Evolutionary conservation across 2,329 filamentous ascomycete species (phyloP), one percentile per base, ranked within the genome.

Genomic region (Fusarium haematococcum): DNA sequence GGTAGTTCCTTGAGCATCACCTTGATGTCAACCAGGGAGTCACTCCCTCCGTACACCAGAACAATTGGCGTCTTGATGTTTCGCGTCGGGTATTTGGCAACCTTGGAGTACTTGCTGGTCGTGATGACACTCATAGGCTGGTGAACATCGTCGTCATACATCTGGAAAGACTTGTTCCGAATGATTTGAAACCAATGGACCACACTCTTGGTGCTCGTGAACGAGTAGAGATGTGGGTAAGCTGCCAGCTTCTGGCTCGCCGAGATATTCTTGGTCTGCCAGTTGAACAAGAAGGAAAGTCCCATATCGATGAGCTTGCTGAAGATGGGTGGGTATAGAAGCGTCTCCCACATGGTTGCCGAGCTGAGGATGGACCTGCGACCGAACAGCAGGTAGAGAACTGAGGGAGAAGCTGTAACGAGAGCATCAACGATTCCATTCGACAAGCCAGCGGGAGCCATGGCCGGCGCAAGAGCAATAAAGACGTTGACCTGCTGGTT

Each of bases 131-230:
- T 91, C 69, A 97, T 86, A 0, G 93, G 93, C 32, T 92, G 92
- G 67, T 95, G 93, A 1, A 97, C 90, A 78, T 98, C 96, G 80
- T 99, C 97, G 80, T 99, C 97, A 82, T 95, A 98, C 94, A 99
- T 98, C 83, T 99, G 97, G 83, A 99, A 98, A 30, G 91, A 95
- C 78, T 95, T 94, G 79, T 96, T 98, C 74, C 97, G 93, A 78
- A 99, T 99, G 80, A 99, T 98, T 81, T 99, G 97, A 82, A 99
- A 99, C 97, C 97, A 99, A 81, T 99, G 97, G 0, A 99, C 97
- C 10, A 99, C 95, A 23, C 93, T 95, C 84, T 99, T 99, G 67
- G 95, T 98, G 81, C 94, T 97, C 0, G 96, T 98, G 82, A 96
- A 98, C 0, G 95, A 98, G 85, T 98, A 99, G 0, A 99, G 86